These are phyloP conservation scores for Moesziomyces sp. DNA, from an alignment of 1,284 basidiomycete species.

Conservation along the genomic window DNA sequence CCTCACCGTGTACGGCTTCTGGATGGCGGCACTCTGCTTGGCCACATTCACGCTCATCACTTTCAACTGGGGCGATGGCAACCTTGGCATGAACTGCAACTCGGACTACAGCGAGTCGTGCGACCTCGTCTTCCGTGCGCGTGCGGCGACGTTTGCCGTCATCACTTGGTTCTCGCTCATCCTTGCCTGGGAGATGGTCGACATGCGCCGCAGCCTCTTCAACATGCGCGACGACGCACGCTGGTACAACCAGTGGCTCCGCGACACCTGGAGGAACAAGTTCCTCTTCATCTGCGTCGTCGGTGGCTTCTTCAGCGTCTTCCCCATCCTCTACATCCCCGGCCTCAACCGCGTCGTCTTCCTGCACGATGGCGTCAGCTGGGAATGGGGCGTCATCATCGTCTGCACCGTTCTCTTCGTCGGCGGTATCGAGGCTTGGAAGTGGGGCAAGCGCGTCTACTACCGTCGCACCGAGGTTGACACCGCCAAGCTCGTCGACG, in stretches of 20 bases:
- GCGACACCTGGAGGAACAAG: slow-evolving; percentile 62
- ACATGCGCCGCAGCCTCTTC: slow-evolving; percentile 67
- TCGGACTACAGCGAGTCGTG: slow-evolving; percentile 55
- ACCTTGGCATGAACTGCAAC: slow-evolving; percentile 66
- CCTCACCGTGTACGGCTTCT: slow-evolving; percentile 75
- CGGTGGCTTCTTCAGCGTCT: slow-evolving; percentile 71
- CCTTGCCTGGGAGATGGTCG: slow-evolving; percentile 68
- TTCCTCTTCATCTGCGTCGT: slow-evolving; percentile 63
- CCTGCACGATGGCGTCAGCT: slow-evolving; percentile 58
- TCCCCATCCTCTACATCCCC: slow-evolving; percentile 72
- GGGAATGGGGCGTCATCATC: slow-evolving; percentile 68
- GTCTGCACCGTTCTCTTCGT: slow-evolving; percentile 59
- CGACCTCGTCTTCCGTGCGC: slow-evolving; percentile 66
- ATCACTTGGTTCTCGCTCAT: slow-evolving; percentile 67
- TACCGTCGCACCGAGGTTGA: slow-evolving; percentile 27
- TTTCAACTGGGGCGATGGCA: slow-evolving; percentile 57
- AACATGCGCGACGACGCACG: slow-evolving; percentile 49
- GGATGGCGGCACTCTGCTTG: slow-evolving; percentile 74
- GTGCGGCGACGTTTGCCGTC: slow-evolving; percentile 65
- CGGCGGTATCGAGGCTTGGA: slow-evolving; percentile 60
- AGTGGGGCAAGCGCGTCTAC: slow-evolving; percentile 60
- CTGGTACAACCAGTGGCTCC: slow-evolving; percentile 59
- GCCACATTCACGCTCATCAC: slow-evolving; percentile 58
- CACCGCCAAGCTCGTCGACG: slow-evolving; percentile 29
- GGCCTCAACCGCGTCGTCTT: slow-evolving; percentile 67